A percentile compares a stretch with the other conserved stretches of the same genome.
These are phyloP conservation scores for Choricystis sp. DNA, from an alignment of 139 green algal species.

Conservation along the genomic window DNA sequence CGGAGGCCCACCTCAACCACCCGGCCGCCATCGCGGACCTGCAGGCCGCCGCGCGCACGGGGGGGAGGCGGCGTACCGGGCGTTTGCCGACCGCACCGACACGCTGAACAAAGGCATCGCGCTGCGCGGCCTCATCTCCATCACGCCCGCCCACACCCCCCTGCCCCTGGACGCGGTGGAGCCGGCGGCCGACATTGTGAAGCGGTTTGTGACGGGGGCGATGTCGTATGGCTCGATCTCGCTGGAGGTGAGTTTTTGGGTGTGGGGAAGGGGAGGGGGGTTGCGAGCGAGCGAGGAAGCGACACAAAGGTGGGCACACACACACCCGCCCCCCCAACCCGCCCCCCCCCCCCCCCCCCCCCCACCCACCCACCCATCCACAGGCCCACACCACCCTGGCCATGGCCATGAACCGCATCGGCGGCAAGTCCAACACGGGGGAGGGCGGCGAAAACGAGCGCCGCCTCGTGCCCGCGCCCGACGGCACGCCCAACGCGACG, in stretches of 20 bases:
- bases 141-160: background rate
- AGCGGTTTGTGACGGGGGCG: conserved; percentile 77
- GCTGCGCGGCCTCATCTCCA: conserved; percentile 68
- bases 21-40: conserved; percentile 74
- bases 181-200: conserved; percentile 70
- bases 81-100: conserved; percentile 40
- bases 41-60: conserved; percentile 47
- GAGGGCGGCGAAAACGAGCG: conserved; percentile 88
- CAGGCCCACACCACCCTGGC: conserved; percentile 72
- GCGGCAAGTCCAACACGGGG: conserved; percentile 62
- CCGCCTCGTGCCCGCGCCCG: conserved; percentile 50
- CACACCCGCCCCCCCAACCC: no score
- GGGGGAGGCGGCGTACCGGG: conserved; percentile 30
- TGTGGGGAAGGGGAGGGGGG: background rate
- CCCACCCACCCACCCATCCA: background rate
- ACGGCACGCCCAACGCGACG: conserved; percentile 69
- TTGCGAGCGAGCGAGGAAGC: background rate
- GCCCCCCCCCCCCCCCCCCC: no score
- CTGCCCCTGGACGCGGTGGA: conserved; percentile 58
- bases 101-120: conserved; percentile 69
- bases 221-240: conserved; percentile 77
- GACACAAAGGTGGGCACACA: no score
- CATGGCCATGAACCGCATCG: conserved; percentile 86
- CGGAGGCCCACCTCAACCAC: conserved; percentile 87
- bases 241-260: no score